Conservation (phyloP, 169 alveolate species). For the Babesia bigemina region DNA sequence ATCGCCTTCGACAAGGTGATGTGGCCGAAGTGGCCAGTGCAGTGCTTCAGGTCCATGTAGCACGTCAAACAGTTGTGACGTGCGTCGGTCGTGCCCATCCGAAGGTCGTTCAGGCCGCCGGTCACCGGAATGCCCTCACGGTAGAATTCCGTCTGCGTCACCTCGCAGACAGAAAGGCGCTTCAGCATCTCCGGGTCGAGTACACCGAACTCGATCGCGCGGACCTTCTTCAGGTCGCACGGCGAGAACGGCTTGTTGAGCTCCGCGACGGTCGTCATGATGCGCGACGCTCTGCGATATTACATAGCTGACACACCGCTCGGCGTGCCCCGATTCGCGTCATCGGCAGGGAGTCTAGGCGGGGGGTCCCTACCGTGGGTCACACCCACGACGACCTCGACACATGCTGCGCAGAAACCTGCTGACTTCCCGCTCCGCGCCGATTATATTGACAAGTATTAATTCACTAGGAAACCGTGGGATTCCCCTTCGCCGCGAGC, state of each 20-base stretch:
- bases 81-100: conserved; percentile 97
- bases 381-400: no score
- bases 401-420: no score
- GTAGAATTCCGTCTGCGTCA: conserved; percentile 86
- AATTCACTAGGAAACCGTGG: no score
- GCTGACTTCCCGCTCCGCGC: no score
- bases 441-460: no score
- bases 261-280: conserved; percentile 76
- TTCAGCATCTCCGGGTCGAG: conserved; percentile 83
- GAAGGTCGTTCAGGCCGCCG: conserved; percentile 92
- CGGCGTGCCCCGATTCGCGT: no score
- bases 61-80: conserved; percentile 93
- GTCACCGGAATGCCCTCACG: conserved; percentile 89
- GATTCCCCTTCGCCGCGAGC: no score
- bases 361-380: no score
- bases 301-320: no score
- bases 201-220: conserved; percentile 85
- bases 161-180: conserved; percentile 87
- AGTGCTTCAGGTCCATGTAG: conserved; percentile 91
- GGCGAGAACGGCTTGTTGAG: conserved; percentile 83
- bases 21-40: conserved; percentile 99
- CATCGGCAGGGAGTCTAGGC: no score
- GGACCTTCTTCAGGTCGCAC: conserved; percentile 83
- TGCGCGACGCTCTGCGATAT: conserved; percentile 28
- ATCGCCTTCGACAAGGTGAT: conserved; percentile 94